Conservation (phyloP, 164 flowering plant genomes). For the Warburgia ugandensis region DNA sequence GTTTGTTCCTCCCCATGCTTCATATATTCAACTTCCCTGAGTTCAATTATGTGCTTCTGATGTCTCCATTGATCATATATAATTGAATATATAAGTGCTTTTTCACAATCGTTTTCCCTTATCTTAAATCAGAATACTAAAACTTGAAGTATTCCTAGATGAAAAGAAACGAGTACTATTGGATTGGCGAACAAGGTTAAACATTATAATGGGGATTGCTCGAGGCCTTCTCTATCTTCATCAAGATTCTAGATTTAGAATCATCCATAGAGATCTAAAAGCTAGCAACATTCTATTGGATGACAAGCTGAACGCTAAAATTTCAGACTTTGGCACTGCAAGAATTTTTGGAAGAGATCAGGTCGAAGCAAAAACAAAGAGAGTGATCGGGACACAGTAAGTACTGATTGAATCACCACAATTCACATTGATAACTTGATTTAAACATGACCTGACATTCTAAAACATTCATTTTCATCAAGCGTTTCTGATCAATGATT, state of each 20-base stretch:
- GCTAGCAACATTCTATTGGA: slow-evolving; percentile 50
- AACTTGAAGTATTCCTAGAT: slow-evolving; percentile 1
- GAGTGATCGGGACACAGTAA: slow-evolving; percentile 37
- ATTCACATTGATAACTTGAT: background rate
- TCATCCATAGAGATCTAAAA: slow-evolving; percentile 57
- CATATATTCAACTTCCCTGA: background rate
- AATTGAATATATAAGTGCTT: background rate
- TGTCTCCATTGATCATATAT: background rate
- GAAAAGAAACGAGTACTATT: slow-evolving; percentile 2
- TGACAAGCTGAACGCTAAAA: slow-evolving; percentile 34
- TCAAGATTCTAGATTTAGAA: slow-evolving; percentile 37
- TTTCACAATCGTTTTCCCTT: background rate
- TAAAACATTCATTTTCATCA: background rate
- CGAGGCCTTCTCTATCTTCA: slow-evolving; percentile 58
- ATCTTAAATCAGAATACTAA: background rate
- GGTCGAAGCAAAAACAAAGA: slow-evolving; percentile 14
- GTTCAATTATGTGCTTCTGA: background rate
- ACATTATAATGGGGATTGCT: slow-evolving; percentile 33
- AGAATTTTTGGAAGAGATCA: slow-evolving; percentile 27
- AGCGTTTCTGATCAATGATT: background rate
- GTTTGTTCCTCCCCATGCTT: slow-evolving; percentile 5
- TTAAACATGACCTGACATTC: background rate
- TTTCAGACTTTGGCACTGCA: slow-evolving; percentile 47
- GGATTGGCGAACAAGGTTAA: slow-evolving; percentile 21
- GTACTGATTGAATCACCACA: slow-evolving; percentile 5